phyloP scores from a whole-genome alignment of 2,329 filamentous ascomycete genomes.

The Epichloe gansuensis region DNA sequence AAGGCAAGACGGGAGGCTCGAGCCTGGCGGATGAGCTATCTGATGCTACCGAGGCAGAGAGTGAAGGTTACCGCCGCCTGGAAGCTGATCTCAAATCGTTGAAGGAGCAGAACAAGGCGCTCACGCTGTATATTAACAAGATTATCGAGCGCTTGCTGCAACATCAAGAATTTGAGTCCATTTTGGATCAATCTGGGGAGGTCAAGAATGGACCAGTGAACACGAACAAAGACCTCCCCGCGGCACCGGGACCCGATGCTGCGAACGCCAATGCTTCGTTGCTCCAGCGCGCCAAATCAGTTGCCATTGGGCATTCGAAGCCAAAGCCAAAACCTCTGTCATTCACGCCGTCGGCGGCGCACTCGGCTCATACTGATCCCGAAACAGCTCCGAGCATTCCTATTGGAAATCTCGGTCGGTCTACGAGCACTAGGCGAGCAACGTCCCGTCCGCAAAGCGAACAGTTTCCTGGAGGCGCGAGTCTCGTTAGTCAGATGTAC shows the following conservation, averaged over 20 bases:
- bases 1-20: conserved; percentile 39
- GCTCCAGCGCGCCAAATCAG: conserved; percentile 50
- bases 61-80: conserved; percentile 51
- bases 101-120: conserved; percentile 92
- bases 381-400: conserved; percentile 67
- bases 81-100: conserved; percentile 68
- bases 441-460: conserved; percentile 46
- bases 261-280: conserved; percentile 32
- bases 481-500: conserved; percentile 83
- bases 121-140: conserved; percentile 97
- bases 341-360: conserved; percentile 33
- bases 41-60: conserved; percentile 48
- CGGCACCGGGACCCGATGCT: conserved; percentile 38
- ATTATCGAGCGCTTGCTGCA: conserved; percentile 93
- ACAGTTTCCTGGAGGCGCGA: conserved; percentile 51
- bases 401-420: conserved; percentile 45
- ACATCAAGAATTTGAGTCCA: conserved; percentile 89
- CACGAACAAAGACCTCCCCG: conserved; percentile 74
- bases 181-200: conserved; percentile 69
- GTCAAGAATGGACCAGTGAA: conserved; percentile 28
- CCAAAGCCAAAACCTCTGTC: conserved; percentile 45
- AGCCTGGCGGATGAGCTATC: conserved; percentile 84
- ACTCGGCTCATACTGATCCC: conserved; percentile 47
- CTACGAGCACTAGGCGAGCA: conserved; percentile 39
- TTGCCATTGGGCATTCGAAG: conserved; percentile 37